Evolutionary conservation across 176 grass and related monocot species (phyloP).

Genomic region (Carex myosuroides): DNA sequence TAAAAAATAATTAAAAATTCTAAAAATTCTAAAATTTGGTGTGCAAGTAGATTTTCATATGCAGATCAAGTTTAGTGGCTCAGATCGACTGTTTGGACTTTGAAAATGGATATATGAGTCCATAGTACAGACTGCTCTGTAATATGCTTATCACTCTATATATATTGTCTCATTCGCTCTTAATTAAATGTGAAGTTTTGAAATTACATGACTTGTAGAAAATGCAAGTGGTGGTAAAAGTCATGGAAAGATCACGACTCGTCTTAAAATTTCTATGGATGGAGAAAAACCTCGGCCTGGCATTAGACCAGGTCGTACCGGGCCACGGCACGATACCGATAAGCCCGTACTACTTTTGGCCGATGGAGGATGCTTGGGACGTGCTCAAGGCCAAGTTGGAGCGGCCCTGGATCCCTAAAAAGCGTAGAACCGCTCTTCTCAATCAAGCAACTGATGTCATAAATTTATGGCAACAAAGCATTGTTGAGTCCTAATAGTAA

Average conservation of each 20-base stretch:
- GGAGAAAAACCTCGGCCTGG: slow-evolving; percentile 82
- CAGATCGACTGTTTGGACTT: too few relatives aligned
- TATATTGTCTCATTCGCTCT: not conserved
- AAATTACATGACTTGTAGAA: slow-evolving; percentile 16
- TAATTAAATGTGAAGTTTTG: not conserved
- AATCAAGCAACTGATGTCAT: slow-evolving; percentile 88
- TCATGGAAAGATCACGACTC: slow-evolving; percentile 43
- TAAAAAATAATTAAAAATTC: too few relatives aligned
- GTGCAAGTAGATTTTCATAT: too few relatives aligned
- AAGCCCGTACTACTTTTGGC: slow-evolving; percentile 86
- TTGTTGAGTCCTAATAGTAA: slow-evolving; percentile 36
- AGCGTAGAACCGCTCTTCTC: slow-evolving; percentile 69
- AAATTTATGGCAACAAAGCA: slow-evolving; percentile 83
- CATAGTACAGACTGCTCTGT: too few relatives aligned
- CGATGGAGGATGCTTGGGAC: slow-evolving; percentile 74
- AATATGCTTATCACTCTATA: too few relatives aligned
- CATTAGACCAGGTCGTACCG: slow-evolving; percentile 49
- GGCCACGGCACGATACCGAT: slow-evolving; percentile 64
- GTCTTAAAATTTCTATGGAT: slow-evolving; percentile 87
- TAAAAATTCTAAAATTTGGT: too few relatives aligned
- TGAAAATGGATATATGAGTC: too few relatives aligned
- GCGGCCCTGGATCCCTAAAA: slow-evolving; percentile 78
- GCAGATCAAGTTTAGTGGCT: too few relatives aligned
- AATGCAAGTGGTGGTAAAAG: slow-evolving; percentile 50
- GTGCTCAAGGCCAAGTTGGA: slow-evolving; percentile 66